Percentiles rank a stretch among this genome's conserved stretches.
These are phyloP conservation scores for Lachancea meyersii DNA, from an alignment of 805 yeast species.

Conservation along the genomic window DNA sequence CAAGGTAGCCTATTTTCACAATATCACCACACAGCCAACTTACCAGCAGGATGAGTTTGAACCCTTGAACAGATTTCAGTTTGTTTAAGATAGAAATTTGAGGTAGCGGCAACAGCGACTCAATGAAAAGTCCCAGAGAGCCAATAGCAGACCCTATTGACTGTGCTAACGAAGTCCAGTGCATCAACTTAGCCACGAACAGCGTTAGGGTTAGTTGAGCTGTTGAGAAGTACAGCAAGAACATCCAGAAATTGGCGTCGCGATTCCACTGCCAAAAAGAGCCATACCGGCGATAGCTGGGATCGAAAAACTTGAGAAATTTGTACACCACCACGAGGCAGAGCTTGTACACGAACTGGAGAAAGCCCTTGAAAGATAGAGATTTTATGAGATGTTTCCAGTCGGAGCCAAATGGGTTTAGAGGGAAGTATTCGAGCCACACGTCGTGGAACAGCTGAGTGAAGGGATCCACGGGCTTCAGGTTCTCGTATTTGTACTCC, in stretches of 20 bases:
- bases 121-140: constrained; percentile 60
- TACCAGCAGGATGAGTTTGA: constrained; percentile 63
- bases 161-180: constrained; percentile 45
- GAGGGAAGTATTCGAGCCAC: constrained; percentile 32
- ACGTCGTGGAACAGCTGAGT: constrained; percentile 27
- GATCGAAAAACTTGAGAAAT: constrained; percentile 59
- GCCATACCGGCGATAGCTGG: constrained; percentile 56
- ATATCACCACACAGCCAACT: constrained; percentile 90
- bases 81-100: constrained; percentile 67
- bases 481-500: constrained; percentile 35
- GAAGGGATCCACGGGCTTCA: constrained; percentile 33
- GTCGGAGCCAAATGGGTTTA: constrained; percentile 22
- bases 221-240: constrained; percentile 43
- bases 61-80: constrained; percentile 65
- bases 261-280: constrained; percentile 85
- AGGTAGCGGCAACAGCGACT: constrained; percentile 68
- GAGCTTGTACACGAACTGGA: constrained; percentile 23
- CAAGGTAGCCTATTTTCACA: constrained; percentile 63
- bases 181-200: constrained; percentile 28
- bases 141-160: constrained; percentile 52
- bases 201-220: constrained; percentile 33
- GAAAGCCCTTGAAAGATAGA: constrained; percentile 18
- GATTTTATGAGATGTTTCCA: constrained; percentile 26
- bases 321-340: constrained; percentile 32
- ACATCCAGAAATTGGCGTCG: constrained; percentile 54